Percentiles rank a stretch among this genome's conserved stretches.
phyloP scores from a whole-genome alignment of 768 basidiomycete genomes.

The Exsudoporus frostii region DNA sequence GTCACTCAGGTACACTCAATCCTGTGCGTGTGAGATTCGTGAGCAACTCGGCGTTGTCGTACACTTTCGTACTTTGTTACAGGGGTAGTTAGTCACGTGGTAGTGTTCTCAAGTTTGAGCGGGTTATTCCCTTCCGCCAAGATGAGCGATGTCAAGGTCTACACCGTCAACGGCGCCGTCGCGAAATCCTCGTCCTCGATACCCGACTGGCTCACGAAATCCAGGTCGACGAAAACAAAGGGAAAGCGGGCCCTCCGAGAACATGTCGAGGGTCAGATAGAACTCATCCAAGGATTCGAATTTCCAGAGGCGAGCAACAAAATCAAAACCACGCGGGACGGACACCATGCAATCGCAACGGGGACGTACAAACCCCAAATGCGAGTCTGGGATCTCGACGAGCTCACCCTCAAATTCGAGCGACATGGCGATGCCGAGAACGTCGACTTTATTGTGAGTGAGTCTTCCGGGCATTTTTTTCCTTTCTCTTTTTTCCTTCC shows the following conservation, averaged over 20 bases:
- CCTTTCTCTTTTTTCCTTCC: too few species aligned
- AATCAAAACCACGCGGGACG: slow-evolving; percentile 87
- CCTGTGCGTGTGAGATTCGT: neutral
- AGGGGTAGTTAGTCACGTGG: slow-evolving; percentile 17
- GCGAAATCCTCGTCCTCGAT: slow-evolving; percentile 85
- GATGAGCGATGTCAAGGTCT: slow-evolving; percentile 67
- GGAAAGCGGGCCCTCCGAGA: slow-evolving; percentile 65
- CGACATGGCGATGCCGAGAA: slow-evolving; percentile 95
- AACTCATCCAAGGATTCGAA: slow-evolving; percentile 93
- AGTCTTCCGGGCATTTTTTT: slow-evolving; percentile 31
- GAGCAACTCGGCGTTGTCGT: neutral
- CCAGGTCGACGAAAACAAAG: slow-evolving; percentile 52
- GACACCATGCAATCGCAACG: slow-evolving; percentile 89
- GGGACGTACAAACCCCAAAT: slow-evolving; percentile 99
- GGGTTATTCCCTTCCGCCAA: neutral
- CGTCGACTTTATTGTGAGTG: slow-evolving; percentile 94
- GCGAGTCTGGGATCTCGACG: slow-evolving; percentile 91
- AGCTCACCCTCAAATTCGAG: slow-evolving; percentile 92
- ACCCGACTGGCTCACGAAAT: slow-evolving; percentile 89
- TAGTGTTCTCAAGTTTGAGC: neutral
- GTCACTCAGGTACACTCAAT: neutral
- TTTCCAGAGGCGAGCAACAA: slow-evolving; percentile 96
- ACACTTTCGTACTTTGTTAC: neutral
- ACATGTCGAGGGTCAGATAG: slow-evolving; percentile 79
- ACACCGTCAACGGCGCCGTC: slow-evolving; percentile 92